Conservation (phyloP, 768 basidiomycete genomes). For the Hortiboletus campestris region DNA sequence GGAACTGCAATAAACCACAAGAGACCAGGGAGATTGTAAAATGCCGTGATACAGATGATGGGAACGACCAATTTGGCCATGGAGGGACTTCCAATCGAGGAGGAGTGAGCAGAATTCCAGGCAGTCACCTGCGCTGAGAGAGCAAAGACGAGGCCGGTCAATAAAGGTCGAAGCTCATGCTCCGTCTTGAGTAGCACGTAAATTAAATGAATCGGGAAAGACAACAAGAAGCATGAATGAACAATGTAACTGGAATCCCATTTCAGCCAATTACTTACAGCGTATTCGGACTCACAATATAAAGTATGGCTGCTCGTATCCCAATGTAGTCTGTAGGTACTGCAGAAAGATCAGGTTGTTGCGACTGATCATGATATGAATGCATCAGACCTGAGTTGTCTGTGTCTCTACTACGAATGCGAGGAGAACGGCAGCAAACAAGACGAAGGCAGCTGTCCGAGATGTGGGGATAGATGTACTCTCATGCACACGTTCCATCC, state of each 20-base stretch:
- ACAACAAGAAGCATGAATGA: constrained; percentile 74
- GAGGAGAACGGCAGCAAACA: constrained; percentile 61
- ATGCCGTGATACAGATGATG: constrained; percentile 31
- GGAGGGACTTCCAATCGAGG: constrained; percentile 22
- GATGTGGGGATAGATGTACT: neutral
- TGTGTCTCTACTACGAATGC: constrained; percentile 79
- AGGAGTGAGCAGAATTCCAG: constrained; percentile 3
- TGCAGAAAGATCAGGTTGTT: constrained; percentile 29
- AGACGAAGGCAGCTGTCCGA: constrained; percentile 45
- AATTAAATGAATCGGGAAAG: constrained; percentile 80
- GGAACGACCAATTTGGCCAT: constrained; percentile 34
- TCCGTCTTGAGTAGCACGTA: constrained; percentile 55
- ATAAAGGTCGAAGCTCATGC: constrained; percentile 46
- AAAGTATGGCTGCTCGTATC: constrained; percentile 86
- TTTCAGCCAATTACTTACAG: neutral
- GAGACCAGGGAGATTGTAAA: constrained; percentile 61
- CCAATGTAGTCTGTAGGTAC: constrained; percentile 77
- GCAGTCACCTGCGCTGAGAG: constrained; percentile 35
- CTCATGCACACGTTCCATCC: constrained; percentile 7
- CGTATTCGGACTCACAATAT: constrained; percentile 59
- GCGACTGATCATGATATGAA: neutral
- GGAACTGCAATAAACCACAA: constrained; percentile 76
- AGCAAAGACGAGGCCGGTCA: constrained; percentile 50
- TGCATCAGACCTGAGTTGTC: constrained; percentile 59
- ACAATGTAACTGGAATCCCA: constrained; percentile 66